A percentile compares a stretch with the other conserved stretches of the same genome.
phyloP scores from a whole-genome alignment of 2,329 filamentous ascomycete genomes.

The Fusarium torulosum region DNA sequence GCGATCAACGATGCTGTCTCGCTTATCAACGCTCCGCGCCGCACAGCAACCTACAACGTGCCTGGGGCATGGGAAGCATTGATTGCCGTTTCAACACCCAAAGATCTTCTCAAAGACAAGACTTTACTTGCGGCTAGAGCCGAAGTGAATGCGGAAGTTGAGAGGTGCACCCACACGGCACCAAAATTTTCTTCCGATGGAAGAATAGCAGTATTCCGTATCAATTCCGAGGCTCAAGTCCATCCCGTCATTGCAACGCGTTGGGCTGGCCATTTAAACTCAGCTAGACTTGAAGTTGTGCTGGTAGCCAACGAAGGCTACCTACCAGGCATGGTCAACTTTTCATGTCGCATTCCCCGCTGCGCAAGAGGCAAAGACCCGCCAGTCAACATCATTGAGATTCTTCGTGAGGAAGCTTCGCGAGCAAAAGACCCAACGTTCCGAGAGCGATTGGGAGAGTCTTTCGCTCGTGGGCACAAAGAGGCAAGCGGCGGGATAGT shows the following conservation, averaged over 20 bases:
- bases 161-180: constrained; percentile 70
- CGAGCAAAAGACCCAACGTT: constrained; percentile 55
- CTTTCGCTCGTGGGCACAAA: constrained; percentile 75
- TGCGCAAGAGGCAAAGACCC: constrained; percentile 65
- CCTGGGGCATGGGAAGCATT: constrained; percentile 71
- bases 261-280: constrained; percentile 72
- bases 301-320: constrained; percentile 77
- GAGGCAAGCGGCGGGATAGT: constrained; percentile 77
- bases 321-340: constrained; percentile 72
- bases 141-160: constrained; percentile 72
- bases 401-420: constrained; percentile 64
- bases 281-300: constrained; percentile 70
- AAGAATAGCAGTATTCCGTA: constrained; percentile 72
- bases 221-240: constrained; percentile 70
- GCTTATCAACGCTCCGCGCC: constrained; percentile 73
- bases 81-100: constrained; percentile 62
- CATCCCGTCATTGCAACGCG: constrained; percentile 76
- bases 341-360: constrained; percentile 72
- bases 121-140: constrained; percentile 64
- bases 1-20: constrained; percentile 72
- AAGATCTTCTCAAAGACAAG: constrained; percentile 62
- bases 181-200: constrained; percentile 74
- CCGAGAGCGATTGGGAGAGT: constrained; percentile 67
- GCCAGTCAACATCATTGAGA: constrained; percentile 73
- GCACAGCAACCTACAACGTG: constrained; percentile 72